Percentiles rank a stretch among this genome's conserved stretches.
Conservation (phyloP, 352 stramenopile species). For the Phytophthora pseudosyringae region DNA sequence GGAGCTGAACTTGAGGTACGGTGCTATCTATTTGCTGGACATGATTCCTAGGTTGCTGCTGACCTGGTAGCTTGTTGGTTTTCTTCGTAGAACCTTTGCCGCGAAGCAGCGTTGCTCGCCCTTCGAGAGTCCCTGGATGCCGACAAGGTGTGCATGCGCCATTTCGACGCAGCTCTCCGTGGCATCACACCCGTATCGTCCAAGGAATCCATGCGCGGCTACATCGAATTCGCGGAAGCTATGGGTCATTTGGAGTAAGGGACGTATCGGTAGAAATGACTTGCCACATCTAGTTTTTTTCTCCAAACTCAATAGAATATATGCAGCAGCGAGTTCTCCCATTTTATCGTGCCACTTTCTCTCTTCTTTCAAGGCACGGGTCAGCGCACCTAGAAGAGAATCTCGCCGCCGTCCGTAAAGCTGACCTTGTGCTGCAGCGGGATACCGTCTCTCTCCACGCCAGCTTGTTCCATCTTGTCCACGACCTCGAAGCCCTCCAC, state of each 20-base stretch:
- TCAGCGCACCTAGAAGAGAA: conserved; percentile 43
- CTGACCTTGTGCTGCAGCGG: conserved; percentile 77
- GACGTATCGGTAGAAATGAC: too few relatives aligned
- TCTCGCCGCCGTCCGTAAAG: conserved; percentile 76
- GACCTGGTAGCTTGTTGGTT: conserved; percentile 15
- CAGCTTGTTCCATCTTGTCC: conserved; percentile 81
- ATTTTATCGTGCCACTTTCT: conserved; percentile 1
- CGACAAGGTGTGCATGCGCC: conserved; percentile 53
- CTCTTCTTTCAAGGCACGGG: neutral
- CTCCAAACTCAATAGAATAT: conserved; percentile 22
- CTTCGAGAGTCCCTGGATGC: conserved; percentile 75
- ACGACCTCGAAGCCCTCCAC: conserved; percentile 85
- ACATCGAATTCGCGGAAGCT: conserved; percentile 61
- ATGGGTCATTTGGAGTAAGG: conserved; percentile 62
- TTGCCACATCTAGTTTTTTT: neutral
- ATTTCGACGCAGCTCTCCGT: conserved; percentile 65
- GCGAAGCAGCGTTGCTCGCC: conserved; percentile 78
- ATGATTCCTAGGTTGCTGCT: neutral
- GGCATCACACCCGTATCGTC: conserved; percentile 66
- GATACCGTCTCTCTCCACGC: conserved; percentile 66
- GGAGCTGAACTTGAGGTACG: conserved; percentile 89
- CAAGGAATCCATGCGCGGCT: conserved; percentile 56
- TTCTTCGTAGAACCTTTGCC: conserved; percentile 78
- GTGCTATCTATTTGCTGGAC: neutral
- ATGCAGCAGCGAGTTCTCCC: conserved; percentile 5